phyloP scores from a whole-genome alignment of 2,329 filamentous ascomycete genomes.

The Ophiosphaerella narmari region DNA sequence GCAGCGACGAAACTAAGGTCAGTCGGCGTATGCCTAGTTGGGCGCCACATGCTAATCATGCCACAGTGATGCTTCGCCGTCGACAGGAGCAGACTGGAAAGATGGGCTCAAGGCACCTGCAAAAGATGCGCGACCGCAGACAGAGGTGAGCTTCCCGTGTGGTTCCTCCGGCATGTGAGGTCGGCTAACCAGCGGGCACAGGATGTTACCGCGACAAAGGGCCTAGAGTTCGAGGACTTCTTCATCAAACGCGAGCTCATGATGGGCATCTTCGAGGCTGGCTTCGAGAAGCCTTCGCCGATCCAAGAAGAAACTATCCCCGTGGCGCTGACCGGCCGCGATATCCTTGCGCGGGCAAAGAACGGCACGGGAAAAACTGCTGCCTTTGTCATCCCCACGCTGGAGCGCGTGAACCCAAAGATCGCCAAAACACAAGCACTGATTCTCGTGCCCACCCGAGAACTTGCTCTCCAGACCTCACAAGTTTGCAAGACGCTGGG shows the following conservation, averaged over 20 bases:
- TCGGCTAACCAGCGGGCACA: constrained; percentile 46
- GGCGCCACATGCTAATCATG: constrained; percentile 13
- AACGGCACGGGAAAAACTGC: constrained; percentile 99
- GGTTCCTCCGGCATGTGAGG: background rate
- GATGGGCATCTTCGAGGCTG: constrained; percentile 99
- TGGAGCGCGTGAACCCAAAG: constrained; percentile 96
- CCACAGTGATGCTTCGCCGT: constrained; percentile 52
- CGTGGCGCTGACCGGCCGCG: constrained; percentile 90
- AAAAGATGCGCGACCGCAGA: constrained; percentile 79
- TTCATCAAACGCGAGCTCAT: constrained; percentile 91
- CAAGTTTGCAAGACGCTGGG: constrained; percentile 99
- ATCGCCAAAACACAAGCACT: constrained; percentile 94
- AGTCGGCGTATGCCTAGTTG: constrained; percentile 11
- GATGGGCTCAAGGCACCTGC: constrained; percentile 71
- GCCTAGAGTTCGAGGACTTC: constrained; percentile 96
- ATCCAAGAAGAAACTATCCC: constrained; percentile 99
- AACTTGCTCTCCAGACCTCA: constrained; percentile 96
- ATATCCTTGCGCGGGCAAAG: constrained; percentile 95
- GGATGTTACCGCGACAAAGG: constrained; percentile 98
- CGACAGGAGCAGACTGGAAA: constrained; percentile 71
- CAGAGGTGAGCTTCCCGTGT: constrained; percentile 62
- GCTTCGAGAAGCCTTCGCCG: constrained; percentile 97
- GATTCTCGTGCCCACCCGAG: constrained; percentile 93
- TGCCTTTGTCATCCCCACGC: constrained; percentile 92
- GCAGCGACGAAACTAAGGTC: constrained; percentile 59